Evolutionary conservation across 2,329 filamentous ascomycete genomes (phyloP), one percentile per base, ranked within the genome.

Genomic region (Colletotrichum simmondsii): DNA sequence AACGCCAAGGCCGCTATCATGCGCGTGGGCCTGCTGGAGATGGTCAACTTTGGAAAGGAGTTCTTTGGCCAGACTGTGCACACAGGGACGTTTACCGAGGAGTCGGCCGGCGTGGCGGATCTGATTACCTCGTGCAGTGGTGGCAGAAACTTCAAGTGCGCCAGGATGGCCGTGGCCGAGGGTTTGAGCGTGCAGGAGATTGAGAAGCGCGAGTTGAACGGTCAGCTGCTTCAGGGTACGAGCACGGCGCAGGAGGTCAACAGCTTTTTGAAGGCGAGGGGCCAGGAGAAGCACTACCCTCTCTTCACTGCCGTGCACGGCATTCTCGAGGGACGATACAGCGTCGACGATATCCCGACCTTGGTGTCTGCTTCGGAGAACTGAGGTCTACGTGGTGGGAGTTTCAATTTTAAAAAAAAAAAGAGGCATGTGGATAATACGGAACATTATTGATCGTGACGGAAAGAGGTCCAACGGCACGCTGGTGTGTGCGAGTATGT

Each of bases 1-100:
- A 99, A 98, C 78, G 96, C 96, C 76, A 98, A 99, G 86, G 95
- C 97, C n/a, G 97, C 97, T 58, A 92, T 99, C 73, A 98, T 99
- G 95, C 94, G 97, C 54, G 93, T 98, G 24, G 97, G 97, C 8
- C 90, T 99, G 58, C 89, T 98, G 77, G 97, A 99, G 85, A 98
- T 98, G 93, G 95, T 98, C 79, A 93, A 94, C 80, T 99, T 99
- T 77, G 96, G 96, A 76, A 95, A 95, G 82, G 91, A 93, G 78
- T 99, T 98, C 87, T 99, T 98, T 81, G 91, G 91, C 22, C 90
- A 95, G 78, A 94, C 93, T 1, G 92, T 97, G 30, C 90, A 93
- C 75, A 90, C 93, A 11, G 91, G 90, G 70, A 99, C 97, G 0
- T 98, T 99, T 81, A 98, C 96, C n/a, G 95, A 98, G 81, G 95